Conservation (phyloP, 495 filamentous ascomycete genomes). For the Aspergillus steynii region DNA sequence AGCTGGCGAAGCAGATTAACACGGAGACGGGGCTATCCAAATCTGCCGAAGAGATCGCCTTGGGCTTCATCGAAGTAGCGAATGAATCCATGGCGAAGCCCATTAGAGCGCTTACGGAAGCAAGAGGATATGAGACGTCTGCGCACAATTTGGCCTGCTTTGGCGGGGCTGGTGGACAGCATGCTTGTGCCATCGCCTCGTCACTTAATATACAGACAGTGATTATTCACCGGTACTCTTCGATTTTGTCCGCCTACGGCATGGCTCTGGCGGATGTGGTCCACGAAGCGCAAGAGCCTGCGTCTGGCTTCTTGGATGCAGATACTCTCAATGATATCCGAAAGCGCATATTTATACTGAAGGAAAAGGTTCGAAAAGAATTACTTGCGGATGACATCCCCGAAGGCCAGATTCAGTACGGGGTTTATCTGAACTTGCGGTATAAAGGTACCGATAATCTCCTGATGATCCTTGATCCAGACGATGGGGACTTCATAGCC, state of each 20-base stretch:
- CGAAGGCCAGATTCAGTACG: neutral
- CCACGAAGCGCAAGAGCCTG: constrained; percentile 51
- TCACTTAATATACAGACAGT: constrained; percentile 49
- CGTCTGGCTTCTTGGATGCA: constrained; percentile 33
- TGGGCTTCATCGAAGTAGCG: constrained; percentile 56
- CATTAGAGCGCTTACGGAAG: constrained; percentile 55
- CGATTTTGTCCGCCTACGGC: constrained; percentile 54
- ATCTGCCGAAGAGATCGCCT: constrained; percentile 84
- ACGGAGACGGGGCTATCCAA: constrained; percentile 54
- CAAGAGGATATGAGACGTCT: constrained; percentile 49
- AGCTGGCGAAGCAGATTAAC: constrained; percentile 79
- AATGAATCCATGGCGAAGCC: constrained; percentile 56
- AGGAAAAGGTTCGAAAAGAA: constrained; percentile 31
- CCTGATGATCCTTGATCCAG: neutral
- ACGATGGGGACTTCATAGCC: neutral
- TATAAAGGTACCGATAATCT: neutral
- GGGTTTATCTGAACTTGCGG: neutral
- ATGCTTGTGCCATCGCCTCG: constrained; percentile 51
- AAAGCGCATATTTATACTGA: constrained; percentile 35
- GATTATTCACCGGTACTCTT: constrained; percentile 54
- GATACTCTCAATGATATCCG: constrained; percentile 33
- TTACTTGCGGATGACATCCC: constrained; percentile 14
- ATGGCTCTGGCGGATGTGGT: constrained; percentile 54
- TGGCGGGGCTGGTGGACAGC: constrained; percentile 56
- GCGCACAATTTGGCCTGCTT: constrained; percentile 54